phyloP scores from a whole-genome alignment of 352 stramenopile species.

The Globisporangium parvum region DNA sequence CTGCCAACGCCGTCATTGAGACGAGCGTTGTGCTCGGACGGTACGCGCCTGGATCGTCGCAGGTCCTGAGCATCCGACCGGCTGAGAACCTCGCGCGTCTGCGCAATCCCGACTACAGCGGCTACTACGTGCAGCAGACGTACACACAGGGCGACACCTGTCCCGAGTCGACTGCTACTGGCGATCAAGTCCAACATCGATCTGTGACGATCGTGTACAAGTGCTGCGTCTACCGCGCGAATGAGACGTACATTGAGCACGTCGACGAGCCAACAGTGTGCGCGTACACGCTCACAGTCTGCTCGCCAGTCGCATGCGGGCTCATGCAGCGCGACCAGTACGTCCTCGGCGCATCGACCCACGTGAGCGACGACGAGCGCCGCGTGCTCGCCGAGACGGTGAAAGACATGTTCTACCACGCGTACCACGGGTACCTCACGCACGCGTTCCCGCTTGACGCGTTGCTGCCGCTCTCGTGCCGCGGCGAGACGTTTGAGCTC shows the following conservation, averaged over 20 bases:
- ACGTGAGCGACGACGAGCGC: constrained; percentile 52
- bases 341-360: constrained; percentile 38
- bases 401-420: constrained; percentile 89
- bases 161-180: constrained; percentile 10
- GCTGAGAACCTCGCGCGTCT: constrained; percentile 31
- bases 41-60: constrained; percentile 23
- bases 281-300: constrained; percentile 61
- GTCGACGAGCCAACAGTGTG: constrained; percentile 49
- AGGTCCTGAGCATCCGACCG: constrained; percentile 32
- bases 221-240: constrained; percentile 71
- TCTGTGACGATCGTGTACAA: constrained; percentile 49
- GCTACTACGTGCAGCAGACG: constrained; percentile 50
- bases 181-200: constrained; percentile 12
- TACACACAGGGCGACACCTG: constrained; percentile 45
- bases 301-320: constrained; percentile 65
- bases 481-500: constrained; percentile 66
- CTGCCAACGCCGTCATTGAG: constrained; percentile 3
- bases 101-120: constrained; percentile 39
- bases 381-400: constrained; percentile 51
- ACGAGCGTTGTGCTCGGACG: constrained; percentile 38
- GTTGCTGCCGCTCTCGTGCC: constrained; percentile 64
- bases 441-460: constrained; percentile 83
- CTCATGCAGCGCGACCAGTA: constrained; percentile 70
- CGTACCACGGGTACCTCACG: constrained; percentile 79
- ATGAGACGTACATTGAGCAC: constrained; percentile 77